These are phyloP conservation scores for Aspergillus sp. DNA, from an alignment of 2,329 filamentous ascomycete genomes.

Conservation along the genomic window DNA sequence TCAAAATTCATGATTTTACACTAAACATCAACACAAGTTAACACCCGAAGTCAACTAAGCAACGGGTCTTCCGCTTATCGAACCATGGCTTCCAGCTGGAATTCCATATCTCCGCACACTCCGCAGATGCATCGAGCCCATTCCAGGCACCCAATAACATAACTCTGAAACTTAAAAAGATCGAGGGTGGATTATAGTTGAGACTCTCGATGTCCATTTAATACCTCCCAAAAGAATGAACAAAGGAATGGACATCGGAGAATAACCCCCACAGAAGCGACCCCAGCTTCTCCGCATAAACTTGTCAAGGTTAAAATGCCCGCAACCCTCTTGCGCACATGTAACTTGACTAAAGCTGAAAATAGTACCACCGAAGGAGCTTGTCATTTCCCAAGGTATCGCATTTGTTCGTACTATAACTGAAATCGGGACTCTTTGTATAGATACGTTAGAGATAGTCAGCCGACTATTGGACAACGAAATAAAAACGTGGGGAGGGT, in stretches of 20 bases:
- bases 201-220: background rate
- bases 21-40: background rate
- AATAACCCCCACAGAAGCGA: background rate
- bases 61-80: background rate
- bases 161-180: background rate
- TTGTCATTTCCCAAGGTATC: background rate
- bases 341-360: background rate
- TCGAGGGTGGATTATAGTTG: background rate
- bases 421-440: background rate
- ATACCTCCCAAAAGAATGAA: background rate
- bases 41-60: background rate
- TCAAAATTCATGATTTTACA: background rate
- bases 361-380: background rate
- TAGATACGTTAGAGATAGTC: background rate
- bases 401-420: background rate
- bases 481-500: background rate
- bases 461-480: background rate
- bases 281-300: background rate
- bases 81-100: constrained; percentile 3
- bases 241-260: background rate
- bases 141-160: background rate
- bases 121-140: background rate
- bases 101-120: background rate
- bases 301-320: background rate
- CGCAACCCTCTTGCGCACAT: background rate